Evolutionary conservation across 805 yeast genomes (phyloP), one percentile per base, ranked within the genome.

Genomic region (Sugiyamaella boreocaroliniensis): DNA sequence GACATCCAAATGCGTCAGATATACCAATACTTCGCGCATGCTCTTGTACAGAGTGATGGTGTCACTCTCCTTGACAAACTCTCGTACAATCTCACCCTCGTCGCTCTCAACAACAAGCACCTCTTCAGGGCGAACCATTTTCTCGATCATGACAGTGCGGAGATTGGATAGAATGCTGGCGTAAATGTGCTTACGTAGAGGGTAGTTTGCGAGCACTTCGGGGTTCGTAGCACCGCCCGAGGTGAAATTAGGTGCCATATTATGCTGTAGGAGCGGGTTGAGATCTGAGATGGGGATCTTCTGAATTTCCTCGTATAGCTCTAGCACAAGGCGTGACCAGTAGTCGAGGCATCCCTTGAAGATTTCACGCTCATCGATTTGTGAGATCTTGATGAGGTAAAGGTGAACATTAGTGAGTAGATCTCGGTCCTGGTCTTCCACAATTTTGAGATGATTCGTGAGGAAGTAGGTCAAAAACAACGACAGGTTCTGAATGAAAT

Each of bases 61-160:
- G 68, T 93, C 99, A 67, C 93, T 85, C 71, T 93, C 99, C 66
- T 88, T 89, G 53, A 92, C 97, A 59, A 92, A 90, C 66, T 92
- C 98, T 65, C 99, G 82, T 45, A 93, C 99, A 68, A 93, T 92
- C 73, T 93, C 99, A 62, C 99, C 99, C 72, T 93, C 99, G 71
- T 93, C 99, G 68, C 92, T 92, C 70, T 93, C 98, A 48, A 90
- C 97, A 72, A 93, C 81, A 53, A 93, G 77, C 51, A 93, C 99
- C 72, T 93, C 99, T 70, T 93, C 99, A 2, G 99, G 99, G 68
- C 96, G 83, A 1, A 88, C 99, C 99, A 93, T 93, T 64, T 86
- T 86, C 71, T 90, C 98, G 64, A 93, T 93, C 66, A 93, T 85
- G n/a, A 95, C 96, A 55, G 85, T 75, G 71, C 99, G 82, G 63